Conservation (phyloP, 306 rosid genomes). For the Quercus rubra region DNA sequence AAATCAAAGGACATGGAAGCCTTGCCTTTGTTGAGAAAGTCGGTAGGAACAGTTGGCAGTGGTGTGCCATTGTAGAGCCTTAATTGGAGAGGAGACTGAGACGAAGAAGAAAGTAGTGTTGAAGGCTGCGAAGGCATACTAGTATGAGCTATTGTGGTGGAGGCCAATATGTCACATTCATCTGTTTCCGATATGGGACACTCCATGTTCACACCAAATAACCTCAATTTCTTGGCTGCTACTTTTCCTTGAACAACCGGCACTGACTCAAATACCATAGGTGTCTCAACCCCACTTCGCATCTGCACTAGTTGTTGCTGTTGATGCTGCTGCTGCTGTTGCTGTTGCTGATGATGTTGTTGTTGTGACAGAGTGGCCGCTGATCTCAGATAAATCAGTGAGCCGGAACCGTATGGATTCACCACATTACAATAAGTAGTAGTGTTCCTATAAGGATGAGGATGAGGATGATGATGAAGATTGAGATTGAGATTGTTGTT, state of each 20-base stretch:
- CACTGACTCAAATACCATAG: slow-evolving; percentile 50
- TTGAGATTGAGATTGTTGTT: slow-evolving; percentile 14
- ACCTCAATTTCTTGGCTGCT: slow-evolving; percentile 46
- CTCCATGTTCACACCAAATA: slow-evolving; percentile 91
- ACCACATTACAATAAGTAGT: slow-evolving; percentile 7
- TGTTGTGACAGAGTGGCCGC: not conserved
- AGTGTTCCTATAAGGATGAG: slow-evolving; percentile 3
- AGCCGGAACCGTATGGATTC: slow-evolving; percentile 30
- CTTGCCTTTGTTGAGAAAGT: slow-evolving; percentile 36
- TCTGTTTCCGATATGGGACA: slow-evolving; percentile 37
- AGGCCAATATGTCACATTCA: slow-evolving; percentile 15
- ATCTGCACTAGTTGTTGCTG: slow-evolving; percentile 1
- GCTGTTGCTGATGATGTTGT: not conserved
- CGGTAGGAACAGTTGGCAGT: slow-evolving; percentile 26
- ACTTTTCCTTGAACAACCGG: slow-evolving; percentile 41
- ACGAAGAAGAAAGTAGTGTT: slow-evolving; percentile 4
- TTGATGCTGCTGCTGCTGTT: not conserved
- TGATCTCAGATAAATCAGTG: slow-evolving; percentile 34
- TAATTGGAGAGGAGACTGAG: slow-evolving; percentile 25
- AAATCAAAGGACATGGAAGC: slow-evolving; percentile 37
- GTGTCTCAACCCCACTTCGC: slow-evolving; percentile 21
- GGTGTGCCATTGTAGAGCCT: slow-evolving; percentile 41
- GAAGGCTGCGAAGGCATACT: not conserved
- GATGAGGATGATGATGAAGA: slow-evolving; percentile 7
- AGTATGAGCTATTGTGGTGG: not conserved